A percentile compares a stretch with the other conserved stretches of the same genome.
Evolutionary conservation across 129 eudicot genomes (phyloP).

Genomic region (Lactuca sativa): DNA sequence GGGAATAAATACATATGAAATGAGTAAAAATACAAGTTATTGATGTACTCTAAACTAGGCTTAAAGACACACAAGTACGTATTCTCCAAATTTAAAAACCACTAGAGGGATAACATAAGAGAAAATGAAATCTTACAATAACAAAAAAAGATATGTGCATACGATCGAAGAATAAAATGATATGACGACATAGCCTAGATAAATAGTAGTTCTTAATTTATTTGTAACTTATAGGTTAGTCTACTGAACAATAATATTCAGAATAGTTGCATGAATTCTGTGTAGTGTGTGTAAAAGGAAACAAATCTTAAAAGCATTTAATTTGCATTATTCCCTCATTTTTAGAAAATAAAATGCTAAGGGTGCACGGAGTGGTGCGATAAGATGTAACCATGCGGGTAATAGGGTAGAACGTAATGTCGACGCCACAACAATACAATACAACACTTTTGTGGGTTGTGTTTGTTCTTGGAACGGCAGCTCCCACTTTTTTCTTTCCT

Average conservation of each 20-base stretch:
- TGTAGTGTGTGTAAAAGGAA: too few species aligned
- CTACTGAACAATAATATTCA: not conserved
- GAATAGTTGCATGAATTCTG: too few species aligned
- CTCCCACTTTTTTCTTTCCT: too few species aligned
- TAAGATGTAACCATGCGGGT: too few species aligned
- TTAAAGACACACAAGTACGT: not conserved
- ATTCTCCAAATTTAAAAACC: not conserved
- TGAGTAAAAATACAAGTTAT: not conserved
- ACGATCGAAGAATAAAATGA: conserved; percentile 18
- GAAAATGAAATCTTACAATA: not conserved
- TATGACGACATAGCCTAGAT: conserved; percentile 18
- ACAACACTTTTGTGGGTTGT: too few species aligned
- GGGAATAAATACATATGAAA: not conserved
- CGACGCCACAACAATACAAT: too few species aligned
- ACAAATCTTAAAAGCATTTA: too few species aligned
- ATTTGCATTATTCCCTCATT: too few species aligned
- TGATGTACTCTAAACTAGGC: not conserved
- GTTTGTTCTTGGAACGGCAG: too few species aligned
- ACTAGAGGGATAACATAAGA: not conserved
- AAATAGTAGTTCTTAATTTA: not conserved
- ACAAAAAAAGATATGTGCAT: conserved; percentile 13
- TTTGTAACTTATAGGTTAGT: not conserved
- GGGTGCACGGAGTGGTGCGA: too few species aligned
- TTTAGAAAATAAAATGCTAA: too few species aligned
- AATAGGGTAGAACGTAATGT: too few species aligned